Percentiles rank a stretch among this genome's conserved stretches.
phyloP scores from a whole-genome alignment of 2,329 filamentous ascomycete genomes.

The Aspergillus amoenus region DNA sequence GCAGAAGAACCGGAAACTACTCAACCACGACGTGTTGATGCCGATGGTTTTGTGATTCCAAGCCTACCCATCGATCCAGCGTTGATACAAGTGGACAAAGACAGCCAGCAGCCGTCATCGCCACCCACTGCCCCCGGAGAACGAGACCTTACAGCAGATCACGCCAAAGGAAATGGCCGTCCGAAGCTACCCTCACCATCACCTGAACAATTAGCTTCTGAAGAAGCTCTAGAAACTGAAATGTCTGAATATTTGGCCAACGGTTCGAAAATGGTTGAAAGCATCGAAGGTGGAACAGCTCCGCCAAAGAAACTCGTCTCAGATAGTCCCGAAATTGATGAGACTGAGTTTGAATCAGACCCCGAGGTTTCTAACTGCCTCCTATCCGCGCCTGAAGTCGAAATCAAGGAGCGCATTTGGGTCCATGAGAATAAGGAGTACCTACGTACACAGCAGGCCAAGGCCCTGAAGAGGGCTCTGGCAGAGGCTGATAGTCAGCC shows the following conservation, averaged over 20 bases:
- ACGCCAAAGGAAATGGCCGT: slow-evolving; percentile 32
- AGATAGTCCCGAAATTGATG: slow-evolving; percentile 59
- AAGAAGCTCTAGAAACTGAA: slow-evolving; percentile 63
- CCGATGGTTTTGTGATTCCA: slow-evolving; percentile 69
- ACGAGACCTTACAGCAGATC: slow-evolving; percentile 22
- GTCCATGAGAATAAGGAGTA: slow-evolving; percentile 93
- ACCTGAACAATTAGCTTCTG: slow-evolving; percentile 60
- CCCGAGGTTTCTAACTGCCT: slow-evolving; percentile 81
- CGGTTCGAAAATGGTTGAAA: slow-evolving; percentile 38
- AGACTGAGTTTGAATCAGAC: slow-evolving; percentile 85
- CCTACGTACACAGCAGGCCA: slow-evolving; percentile 81
- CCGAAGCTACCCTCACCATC: slow-evolving; percentile 52
- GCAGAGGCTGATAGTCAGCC: slow-evolving; percentile 50
- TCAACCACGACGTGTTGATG: slow-evolving; percentile 53
- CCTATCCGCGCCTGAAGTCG: slow-evolving; percentile 69
- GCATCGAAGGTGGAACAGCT: slow-evolving; percentile 15
- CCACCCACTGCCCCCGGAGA: slow-evolving; percentile 24
- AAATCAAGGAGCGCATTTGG: slow-evolving; percentile 89
- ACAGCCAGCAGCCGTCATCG: slow-evolving; percentile 20
- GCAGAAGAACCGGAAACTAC: slow-evolving; percentile 31
- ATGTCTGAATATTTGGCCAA: slow-evolving; percentile 65
- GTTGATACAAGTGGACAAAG: slow-evolving; percentile 27
- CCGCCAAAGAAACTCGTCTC: slow-evolving; percentile 51
- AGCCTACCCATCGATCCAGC: slow-evolving; percentile 47
- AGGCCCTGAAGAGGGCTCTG: slow-evolving; percentile 71